Conservation (phyloP, 2,329 filamentous ascomycete species). For the Penicillium sp. region DNA sequence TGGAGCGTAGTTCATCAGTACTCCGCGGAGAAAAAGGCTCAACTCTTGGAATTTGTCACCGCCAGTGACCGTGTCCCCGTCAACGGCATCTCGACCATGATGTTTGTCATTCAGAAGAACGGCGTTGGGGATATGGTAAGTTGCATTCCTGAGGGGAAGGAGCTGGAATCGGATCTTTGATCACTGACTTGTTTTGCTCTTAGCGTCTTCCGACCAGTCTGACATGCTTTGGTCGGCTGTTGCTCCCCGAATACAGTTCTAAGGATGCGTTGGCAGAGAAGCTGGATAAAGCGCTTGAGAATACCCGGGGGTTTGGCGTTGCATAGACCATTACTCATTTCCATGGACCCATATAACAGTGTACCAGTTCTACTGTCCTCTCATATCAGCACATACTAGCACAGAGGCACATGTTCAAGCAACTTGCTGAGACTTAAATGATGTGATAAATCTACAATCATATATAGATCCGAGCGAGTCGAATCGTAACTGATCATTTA, state of each 20-base stretch:
- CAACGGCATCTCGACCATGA: conserved; percentile 72
- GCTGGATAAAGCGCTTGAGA: conserved; percentile 77
- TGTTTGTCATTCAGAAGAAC: conserved; percentile 77
- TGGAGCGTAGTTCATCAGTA: conserved; percentile 72
- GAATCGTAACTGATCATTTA: no score
- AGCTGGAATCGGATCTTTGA: background rate
- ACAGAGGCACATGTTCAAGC: no score
- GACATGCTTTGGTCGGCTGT: conserved; percentile 85
- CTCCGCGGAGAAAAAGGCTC: conserved; percentile 60
- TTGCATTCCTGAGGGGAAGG: no score
- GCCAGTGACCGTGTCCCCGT: conserved; percentile 86
- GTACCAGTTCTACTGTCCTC: no score
- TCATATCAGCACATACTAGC: no score
- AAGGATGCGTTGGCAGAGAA: conserved; percentile 66
- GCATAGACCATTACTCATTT: conserved; percentile 41
- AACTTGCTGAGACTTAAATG: no score
- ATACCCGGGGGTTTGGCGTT: conserved; percentile 84
- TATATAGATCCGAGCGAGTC: no score
- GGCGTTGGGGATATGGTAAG: conserved; percentile 54
- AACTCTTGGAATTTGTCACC: conserved; percentile 88
- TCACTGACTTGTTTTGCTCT: conserved; percentile 3
- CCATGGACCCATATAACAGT: no score
- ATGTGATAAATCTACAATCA: no score
- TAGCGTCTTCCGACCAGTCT: conserved; percentile 70
- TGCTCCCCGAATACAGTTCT: conserved; percentile 75